phyloP scores from a whole-genome alignment of 1,139 yeast species.

The Yamadazyma diospyri region DNA sequence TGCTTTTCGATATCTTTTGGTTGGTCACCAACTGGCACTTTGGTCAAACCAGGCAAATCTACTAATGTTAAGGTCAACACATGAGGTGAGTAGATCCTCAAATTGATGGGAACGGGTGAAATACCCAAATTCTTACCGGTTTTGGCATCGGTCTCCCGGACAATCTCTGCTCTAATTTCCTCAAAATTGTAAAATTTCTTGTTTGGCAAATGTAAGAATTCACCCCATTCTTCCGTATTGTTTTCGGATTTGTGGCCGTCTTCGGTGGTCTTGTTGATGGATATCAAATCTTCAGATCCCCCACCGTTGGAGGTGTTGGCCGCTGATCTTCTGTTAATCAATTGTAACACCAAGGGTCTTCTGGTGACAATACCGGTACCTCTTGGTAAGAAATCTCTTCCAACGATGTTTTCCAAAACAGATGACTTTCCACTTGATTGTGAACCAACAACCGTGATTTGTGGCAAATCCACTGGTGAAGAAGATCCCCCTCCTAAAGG shows the following conservation, averaged over 20 bases:
- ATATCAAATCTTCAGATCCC: conserved; percentile 26
- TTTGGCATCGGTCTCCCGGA: conserved; percentile 87
- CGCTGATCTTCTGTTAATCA: conserved; percentile 62
- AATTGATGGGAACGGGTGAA: conserved; percentile 86
- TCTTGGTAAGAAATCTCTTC: conserved; percentile 91
- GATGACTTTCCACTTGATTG: conserved; percentile 95
- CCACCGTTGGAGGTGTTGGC: conserved; percentile 12
- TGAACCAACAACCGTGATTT: conserved; percentile 94
- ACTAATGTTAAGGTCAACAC: conserved; percentile 93
- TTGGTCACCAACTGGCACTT: conserved; percentile 99
- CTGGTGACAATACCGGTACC: conserved; percentile 96
- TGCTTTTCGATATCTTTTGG: conserved; percentile 96
- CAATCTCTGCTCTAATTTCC: conserved; percentile 87
- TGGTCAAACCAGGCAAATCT: conserved; percentile 96
- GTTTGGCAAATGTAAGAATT: conserved; percentile 88
- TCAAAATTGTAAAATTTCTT: conserved; percentile 86
- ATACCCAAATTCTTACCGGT: conserved; percentile 94
- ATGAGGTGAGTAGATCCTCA: conserved; percentile 93
- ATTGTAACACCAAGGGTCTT: conserved; percentile 82
- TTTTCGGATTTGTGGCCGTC: conserved; percentile 59
- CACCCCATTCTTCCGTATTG: conserved; percentile 96
- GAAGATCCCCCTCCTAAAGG: conserved; percentile 86
- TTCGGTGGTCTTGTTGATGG: conserved; percentile 33
- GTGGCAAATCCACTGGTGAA: conserved; percentile 89
- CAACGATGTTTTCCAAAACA: conserved; percentile 90